Conservation (phyloP, 2,329 filamentous ascomycete genomes). For the Penicillium crustosum region DNA sequence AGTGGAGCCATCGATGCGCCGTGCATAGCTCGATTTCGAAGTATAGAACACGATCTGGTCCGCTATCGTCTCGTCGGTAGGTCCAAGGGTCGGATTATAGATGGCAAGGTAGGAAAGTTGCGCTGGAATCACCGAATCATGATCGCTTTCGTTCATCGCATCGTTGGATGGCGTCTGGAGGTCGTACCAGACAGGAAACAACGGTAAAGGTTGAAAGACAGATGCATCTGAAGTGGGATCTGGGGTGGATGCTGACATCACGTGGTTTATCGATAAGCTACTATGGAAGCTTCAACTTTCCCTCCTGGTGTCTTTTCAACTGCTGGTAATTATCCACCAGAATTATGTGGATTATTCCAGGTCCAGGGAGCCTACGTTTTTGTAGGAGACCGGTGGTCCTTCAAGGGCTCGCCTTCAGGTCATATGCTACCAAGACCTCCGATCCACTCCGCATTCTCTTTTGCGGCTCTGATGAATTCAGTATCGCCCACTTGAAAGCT, state of each 20-base stretch:
- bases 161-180: slow-evolving; percentile 19
- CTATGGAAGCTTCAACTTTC: slow-evolving; percentile 11
- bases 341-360: slow-evolving; percentile 29
- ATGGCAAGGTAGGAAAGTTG: slow-evolving; percentile 89
- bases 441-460: slow-evolving; percentile 80
- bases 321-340: not conserved
- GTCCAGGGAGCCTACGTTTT: slow-evolving; percentile 23
- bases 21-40: slow-evolving; percentile 48
- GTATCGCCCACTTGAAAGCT: slow-evolving; percentile 71
- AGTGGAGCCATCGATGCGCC: slow-evolving; percentile 18
- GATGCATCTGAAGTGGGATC: slow-evolving; percentile 16
- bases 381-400: slow-evolving; percentile 19
- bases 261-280: slow-evolving; percentile 34
- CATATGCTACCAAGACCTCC: slow-evolving; percentile 34
- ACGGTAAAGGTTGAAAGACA: slow-evolving; percentile 7
- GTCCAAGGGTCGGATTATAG: slow-evolving; percentile 83
- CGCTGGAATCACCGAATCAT: slow-evolving; percentile 63
- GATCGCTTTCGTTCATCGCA: slow-evolving; percentile 43
- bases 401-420: slow-evolving; percentile 20
- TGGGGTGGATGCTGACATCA: slow-evolving; percentile 35
- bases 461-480: slow-evolving; percentile 91
- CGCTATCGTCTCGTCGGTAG: slow-evolving; percentile 68
- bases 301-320: not conserved
- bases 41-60: slow-evolving; percentile 94
- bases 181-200: slow-evolving; percentile 14